These are phyloP conservation scores for Microcera coccophila DNA, from an alignment of 2,329 filamentous ascomycete genomes.

Conservation along the genomic window DNA sequence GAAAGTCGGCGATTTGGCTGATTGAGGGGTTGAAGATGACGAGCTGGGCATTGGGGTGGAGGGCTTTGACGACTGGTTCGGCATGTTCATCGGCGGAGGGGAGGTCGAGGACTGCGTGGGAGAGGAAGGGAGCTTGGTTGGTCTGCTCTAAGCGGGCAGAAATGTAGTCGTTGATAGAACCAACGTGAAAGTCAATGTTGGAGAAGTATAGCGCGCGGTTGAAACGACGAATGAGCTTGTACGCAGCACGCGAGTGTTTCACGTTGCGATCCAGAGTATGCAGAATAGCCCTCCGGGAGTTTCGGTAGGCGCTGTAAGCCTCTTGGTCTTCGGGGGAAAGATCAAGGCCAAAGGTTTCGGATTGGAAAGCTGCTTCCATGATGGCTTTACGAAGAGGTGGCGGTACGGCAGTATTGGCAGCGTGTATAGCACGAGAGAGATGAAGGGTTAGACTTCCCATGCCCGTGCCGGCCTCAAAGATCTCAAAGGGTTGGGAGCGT, in stretches of 20 bases:
- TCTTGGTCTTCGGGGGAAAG: constrained; percentile 28
- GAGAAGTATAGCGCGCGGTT: constrained; percentile 65
- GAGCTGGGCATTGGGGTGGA: constrained; percentile 62
- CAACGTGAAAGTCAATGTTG: constrained; percentile 71
- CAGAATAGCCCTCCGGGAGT: constrained; percentile 62
- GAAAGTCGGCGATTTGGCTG: constrained; percentile 68
- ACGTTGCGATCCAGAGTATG: constrained; percentile 67
- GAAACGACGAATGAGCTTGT: constrained; percentile 62
- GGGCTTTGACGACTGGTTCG: constrained; percentile 48
- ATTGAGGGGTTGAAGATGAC: constrained; percentile 73
- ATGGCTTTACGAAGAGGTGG: constrained; percentile 38
- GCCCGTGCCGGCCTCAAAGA: constrained; percentile 82
- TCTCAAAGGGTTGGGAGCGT: constrained; percentile 55
- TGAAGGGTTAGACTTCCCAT: constrained; percentile 76
- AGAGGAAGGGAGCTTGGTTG: constrained; percentile 56
- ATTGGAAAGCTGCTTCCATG: constrained; percentile 22
- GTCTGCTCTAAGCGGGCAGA: constrained; percentile 44
- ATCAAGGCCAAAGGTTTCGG: constrained; percentile 20
- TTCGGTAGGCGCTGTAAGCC: constrained; percentile 43
- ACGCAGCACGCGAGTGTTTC: constrained; percentile 61
- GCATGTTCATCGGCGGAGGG: constrained; percentile 54
- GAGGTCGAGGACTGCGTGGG: constrained; percentile 70
- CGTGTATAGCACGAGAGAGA: constrained; percentile 71
- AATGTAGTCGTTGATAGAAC: constrained; percentile 62
- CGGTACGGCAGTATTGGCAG: constrained; percentile 56